These are phyloP conservation scores for Aspergillus brasiliensis DNA, from an alignment of 2,329 filamentous ascomycete genomes.

Conservation along the genomic window DNA sequence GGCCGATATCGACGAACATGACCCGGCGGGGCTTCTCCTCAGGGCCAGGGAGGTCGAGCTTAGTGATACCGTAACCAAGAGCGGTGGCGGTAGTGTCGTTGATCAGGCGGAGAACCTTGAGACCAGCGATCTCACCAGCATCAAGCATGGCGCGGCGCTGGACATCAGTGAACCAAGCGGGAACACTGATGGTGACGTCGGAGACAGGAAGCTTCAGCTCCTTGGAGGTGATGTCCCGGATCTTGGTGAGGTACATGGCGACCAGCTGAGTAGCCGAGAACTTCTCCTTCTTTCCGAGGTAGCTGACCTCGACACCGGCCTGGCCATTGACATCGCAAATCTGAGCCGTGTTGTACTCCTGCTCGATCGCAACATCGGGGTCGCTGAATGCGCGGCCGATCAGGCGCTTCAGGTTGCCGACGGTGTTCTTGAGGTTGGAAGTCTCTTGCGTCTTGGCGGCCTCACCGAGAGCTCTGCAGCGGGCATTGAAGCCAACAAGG, in stretches of 20 bases:
- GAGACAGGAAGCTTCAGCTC: constrained; percentile 91
- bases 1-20: constrained; percentile 89
- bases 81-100: constrained; percentile 98
- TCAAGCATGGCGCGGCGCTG: constrained; percentile 89
- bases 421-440: constrained; percentile 99
- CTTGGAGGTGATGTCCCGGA: constrained; percentile 80
- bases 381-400: constrained; percentile 84
- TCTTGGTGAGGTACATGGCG: constrained; percentile 94
- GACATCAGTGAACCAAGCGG: constrained; percentile 94
- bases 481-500: constrained; percentile 91
- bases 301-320: constrained; percentile 90
- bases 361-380: constrained; percentile 90
- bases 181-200: constrained; percentile 91
- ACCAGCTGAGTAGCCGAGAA: constrained; percentile 94
- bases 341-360: constrained; percentile 82
- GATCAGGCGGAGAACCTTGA: constrained; percentile 91
- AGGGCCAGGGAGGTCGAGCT: constrained; percentile 82
- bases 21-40: constrained; percentile 94
- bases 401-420: constrained; percentile 88
- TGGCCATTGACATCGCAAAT: constrained; percentile 91
- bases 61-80: constrained; percentile 96
- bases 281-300: constrained; percentile 90
- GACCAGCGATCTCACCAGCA: constrained; percentile 86
- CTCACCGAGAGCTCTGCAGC: constrained; percentile 92
- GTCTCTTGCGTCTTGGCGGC: constrained; percentile 98